Conservation (phyloP, 1,284 basidiomycete genomes). For the Heterobasidion occidentale region DNA sequence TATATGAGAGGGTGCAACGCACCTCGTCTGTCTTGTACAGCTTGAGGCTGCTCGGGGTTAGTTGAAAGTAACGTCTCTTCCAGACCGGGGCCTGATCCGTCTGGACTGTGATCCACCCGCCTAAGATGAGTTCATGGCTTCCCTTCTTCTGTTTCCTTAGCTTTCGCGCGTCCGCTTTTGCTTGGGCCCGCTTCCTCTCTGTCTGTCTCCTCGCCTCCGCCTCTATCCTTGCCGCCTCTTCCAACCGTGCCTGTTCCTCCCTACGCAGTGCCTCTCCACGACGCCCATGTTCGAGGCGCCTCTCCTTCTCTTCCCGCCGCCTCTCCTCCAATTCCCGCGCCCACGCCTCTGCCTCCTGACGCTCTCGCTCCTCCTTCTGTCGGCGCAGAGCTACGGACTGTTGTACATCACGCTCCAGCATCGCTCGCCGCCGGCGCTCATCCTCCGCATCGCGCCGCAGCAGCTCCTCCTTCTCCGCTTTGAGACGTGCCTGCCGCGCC, state of each 20-base stretch:
- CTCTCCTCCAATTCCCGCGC: slow-evolving; percentile 31
- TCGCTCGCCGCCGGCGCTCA: slow-evolving; percentile 34
- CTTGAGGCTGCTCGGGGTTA: slow-evolving; percentile 38
- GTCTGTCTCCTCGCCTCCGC: slow-evolving; percentile 9
- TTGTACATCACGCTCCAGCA: slow-evolving; percentile 43
- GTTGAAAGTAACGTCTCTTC: slow-evolving; percentile 61
- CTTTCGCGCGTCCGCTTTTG: slow-evolving; percentile 32
- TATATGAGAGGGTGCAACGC: background rate
- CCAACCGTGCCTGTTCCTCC: background rate
- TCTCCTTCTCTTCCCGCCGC: slow-evolving; percentile 25
- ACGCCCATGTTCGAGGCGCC: slow-evolving; percentile 33
- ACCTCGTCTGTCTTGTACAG: slow-evolving; percentile 55
- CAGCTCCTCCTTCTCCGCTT: slow-evolving; percentile 37
- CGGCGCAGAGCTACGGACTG: slow-evolving; percentile 37
- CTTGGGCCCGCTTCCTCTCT: slow-evolving; percentile 27
- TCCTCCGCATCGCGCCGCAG: slow-evolving; percentile 40
- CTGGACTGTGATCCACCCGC: slow-evolving; percentile 65
- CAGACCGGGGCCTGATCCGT: slow-evolving; percentile 46
- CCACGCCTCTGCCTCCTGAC: slow-evolving; percentile 42
- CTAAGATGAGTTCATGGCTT: slow-evolving; percentile 28
- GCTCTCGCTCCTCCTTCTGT: slow-evolving; percentile 37
- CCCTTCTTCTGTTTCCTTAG: slow-evolving; percentile 31
- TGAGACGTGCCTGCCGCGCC: slow-evolving; percentile 37
- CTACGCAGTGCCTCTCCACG: background rate
- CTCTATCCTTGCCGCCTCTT: background rate